Evolutionary conservation across 2,329 filamentous ascomycete species (phyloP).

Genomic region (Metarhizium sp.): DNA sequence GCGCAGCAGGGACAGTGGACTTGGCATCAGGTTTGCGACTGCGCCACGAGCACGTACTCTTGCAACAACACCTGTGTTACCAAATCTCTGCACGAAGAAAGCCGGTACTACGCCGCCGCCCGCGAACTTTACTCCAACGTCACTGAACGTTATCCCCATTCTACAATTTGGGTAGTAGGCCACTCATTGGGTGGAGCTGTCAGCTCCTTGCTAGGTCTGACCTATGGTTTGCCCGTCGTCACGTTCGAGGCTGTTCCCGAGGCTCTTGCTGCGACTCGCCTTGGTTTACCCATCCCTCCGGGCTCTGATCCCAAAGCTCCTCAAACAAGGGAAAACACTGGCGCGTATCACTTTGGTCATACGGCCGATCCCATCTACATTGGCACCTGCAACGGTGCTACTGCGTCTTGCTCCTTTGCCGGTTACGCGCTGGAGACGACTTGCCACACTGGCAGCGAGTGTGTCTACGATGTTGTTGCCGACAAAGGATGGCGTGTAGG

Average conservation of each 20-base stretch:
- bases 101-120: slow-evolving; percentile 83
- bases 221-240: slow-evolving; percentile 82
- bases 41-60: slow-evolving; percentile 74
- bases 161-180: slow-evolving; percentile 81
- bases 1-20: slow-evolving; percentile 84
- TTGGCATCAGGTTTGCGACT: slow-evolving; percentile 90
- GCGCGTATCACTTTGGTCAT: slow-evolving; percentile 84
- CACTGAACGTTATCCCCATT: slow-evolving; percentile 74
- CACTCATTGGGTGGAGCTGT: slow-evolving; percentile 90
- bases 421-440: slow-evolving; percentile 89
- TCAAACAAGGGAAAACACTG: slow-evolving; percentile 63
- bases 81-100: slow-evolving; percentile 66
- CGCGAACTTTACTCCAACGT: slow-evolving; percentile 89
- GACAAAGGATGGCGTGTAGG: slow-evolving; percentile 90
- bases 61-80: slow-evolving; percentile 89
- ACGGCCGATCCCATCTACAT: slow-evolving; percentile 94
- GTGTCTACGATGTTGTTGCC: slow-evolving; percentile 83
- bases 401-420: slow-evolving; percentile 79
- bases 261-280: slow-evolving; percentile 71
- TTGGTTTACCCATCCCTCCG: slow-evolving; percentile 80
- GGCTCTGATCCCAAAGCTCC: slow-evolving; percentile 62
- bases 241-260: slow-evolving; percentile 93
- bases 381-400: slow-evolving; percentile 84
- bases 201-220: slow-evolving; percentile 78
- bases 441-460: slow-evolving; percentile 85